A percentile compares a stretch with the other conserved stretches of the same genome.
Conservation (phyloP, 768 basidiomycete genomes). For the Coprinopsis marcescibilis region DNA sequence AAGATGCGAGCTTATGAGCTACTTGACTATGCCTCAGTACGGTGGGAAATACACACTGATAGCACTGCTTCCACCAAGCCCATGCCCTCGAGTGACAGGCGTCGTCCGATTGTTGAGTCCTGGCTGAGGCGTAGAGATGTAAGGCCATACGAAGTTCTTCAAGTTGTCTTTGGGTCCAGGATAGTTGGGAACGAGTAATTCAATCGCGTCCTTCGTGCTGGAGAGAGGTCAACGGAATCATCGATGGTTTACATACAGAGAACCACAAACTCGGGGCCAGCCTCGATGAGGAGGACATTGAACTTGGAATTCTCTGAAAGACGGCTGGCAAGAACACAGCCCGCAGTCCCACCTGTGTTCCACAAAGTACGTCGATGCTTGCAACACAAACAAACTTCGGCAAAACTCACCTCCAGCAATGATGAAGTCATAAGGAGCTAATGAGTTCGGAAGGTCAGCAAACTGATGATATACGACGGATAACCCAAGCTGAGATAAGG, state of each 20-base stretch:
- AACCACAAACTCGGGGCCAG: slow-evolving; percentile 24
- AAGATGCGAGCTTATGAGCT: background rate
- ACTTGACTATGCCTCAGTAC: background rate
- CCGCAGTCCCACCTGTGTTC: slow-evolving; percentile 14
- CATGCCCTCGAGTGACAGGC: slow-evolving; percentile 18
- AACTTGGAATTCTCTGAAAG: slow-evolving; percentile 25
- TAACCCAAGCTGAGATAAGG: no score
- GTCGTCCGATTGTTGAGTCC: slow-evolving; percentile 18
- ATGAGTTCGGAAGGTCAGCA: no score
- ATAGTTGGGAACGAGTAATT: slow-evolving; percentile 1
- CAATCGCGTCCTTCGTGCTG: slow-evolving; percentile 11
- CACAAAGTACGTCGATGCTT: no score
- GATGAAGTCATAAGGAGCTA: no score
- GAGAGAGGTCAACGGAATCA: background rate
- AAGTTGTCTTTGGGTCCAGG: background rate
- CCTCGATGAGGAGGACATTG: slow-evolving; percentile 31
- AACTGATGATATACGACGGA: no score
- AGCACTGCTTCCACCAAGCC: slow-evolving; percentile 25
- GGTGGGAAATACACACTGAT: slow-evolving; percentile 14
- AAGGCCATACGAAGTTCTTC: slow-evolving; percentile 17
- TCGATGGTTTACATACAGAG: background rate
- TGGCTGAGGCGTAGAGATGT: slow-evolving; percentile 15
- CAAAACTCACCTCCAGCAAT: no score
- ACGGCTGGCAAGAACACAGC: slow-evolving; percentile 29
- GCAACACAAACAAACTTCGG: no score